Conservation (phyloP, 495 filamentous ascomycete species). For the Penicillium canescens region DNA sequence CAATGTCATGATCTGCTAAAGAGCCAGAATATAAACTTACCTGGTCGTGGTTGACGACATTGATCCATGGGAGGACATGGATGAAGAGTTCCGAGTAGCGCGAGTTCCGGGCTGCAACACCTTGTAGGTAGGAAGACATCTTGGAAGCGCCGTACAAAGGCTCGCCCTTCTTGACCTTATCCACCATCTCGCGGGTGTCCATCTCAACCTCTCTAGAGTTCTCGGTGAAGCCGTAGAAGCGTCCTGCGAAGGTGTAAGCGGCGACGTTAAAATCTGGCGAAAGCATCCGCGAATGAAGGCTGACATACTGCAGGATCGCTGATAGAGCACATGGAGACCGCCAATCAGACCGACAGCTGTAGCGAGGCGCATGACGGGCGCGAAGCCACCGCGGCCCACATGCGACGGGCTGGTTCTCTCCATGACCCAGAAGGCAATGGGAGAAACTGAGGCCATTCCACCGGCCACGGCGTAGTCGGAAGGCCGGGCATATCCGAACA, state of each 20-base stretch:
- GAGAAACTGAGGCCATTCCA: slow-evolving; percentile 64
- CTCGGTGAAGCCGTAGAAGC: slow-evolving; percentile 93
- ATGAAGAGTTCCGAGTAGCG: slow-evolving; percentile 82
- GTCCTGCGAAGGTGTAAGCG: slow-evolving; percentile 38
- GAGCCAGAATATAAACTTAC: slow-evolving; percentile 33
- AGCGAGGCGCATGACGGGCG: slow-evolving; percentile 77
- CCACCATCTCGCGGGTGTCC: slow-evolving; percentile 98
- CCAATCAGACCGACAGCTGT: slow-evolving; percentile 68
- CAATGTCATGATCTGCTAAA: neutral
- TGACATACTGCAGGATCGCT: slow-evolving; percentile 64
- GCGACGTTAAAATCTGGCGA: neutral
- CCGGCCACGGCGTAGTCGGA: slow-evolving; percentile 77
- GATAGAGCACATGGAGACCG: slow-evolving; percentile 79
- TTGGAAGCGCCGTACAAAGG: slow-evolving; percentile 83
- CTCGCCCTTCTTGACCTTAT: slow-evolving; percentile 86
- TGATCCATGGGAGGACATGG: slow-evolving; percentile 90
- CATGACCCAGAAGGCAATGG: slow-evolving; percentile 71
- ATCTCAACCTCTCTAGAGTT: slow-evolving; percentile 88
- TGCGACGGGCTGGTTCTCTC: slow-evolving; percentile 81
- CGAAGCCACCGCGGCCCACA: slow-evolving; percentile 76
- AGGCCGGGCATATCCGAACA: slow-evolving; percentile 79
- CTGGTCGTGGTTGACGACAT: slow-evolving; percentile 93
- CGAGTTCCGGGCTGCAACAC: slow-evolving; percentile 88
- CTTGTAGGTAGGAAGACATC: slow-evolving; percentile 85
- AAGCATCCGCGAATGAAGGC: neutral